Evolutionary conservation across 2,329 filamentous ascomycete species (phyloP), one percentile per base, ranked within the genome.

Genomic region (Penicillium hordei): DNA sequence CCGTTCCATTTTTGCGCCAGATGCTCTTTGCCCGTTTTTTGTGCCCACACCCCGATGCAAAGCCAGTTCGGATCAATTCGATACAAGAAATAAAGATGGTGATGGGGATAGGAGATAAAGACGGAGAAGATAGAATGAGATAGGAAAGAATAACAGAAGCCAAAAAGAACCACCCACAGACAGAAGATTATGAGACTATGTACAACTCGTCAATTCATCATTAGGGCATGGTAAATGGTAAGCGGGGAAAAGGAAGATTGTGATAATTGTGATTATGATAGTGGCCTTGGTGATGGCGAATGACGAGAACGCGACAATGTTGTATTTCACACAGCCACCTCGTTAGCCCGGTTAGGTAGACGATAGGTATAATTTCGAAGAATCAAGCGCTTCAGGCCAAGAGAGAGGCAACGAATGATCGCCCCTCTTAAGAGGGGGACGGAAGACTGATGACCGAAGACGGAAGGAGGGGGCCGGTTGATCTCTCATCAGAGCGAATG

Each of bases 141-240:
- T n/a, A 44, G 25, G 12, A 29, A 42, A 34, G 6, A 25, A 49
- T 17, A 52, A 45, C 19, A 21, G 19, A 38, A 39, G n/a, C 5
- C n/a, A 50, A 29, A 44, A 23, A 23, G 2, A 27, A n/a, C 52
- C 44, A 31, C 43, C 25, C 27, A 39, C n/a, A 23, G 33, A 43
- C 15, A 15, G 19, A 42, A 25, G 6, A n/a, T 13, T 12, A 46
- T 34, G 27, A 33, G 27, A 49, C 38, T 55, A 55, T 52, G 33
- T 52, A 52, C 48, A 52, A 51, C 39, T 55, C 48, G 46, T 52
- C 21, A 52, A 21, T 44, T 55, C 23, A n/a, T 43, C 15, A 55
- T 52, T 43, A 44, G 27, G 19, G 17, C 19, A 49, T 29, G 13
- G 8, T 17, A 13, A 25, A 40, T 17, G 23, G 12, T 17, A 9